Conservation (phyloP, 179 eudicot genomes). For the Gypsophila paniculata region DNA sequence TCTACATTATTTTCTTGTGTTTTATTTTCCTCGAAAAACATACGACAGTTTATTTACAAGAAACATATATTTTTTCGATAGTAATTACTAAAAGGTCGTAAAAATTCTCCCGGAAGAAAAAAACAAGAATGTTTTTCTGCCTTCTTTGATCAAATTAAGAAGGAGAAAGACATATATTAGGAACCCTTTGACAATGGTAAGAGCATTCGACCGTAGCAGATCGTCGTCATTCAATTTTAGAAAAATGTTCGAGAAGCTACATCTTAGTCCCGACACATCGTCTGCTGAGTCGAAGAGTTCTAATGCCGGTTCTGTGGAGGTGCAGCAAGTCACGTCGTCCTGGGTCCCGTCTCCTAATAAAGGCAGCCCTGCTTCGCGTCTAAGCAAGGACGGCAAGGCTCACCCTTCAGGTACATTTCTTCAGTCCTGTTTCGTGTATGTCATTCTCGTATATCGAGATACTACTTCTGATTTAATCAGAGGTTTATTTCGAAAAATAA, state of each 20-base stretch:
- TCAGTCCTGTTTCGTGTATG: not conserved
- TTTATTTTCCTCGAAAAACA: not conserved
- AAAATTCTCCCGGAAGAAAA: not conserved
- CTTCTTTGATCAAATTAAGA: slow-evolving; percentile 32
- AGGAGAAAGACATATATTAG: slow-evolving; percentile 26
- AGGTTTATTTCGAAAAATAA: not conserved
- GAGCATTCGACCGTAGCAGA: slow-evolving; percentile 31
- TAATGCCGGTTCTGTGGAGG: slow-evolving; percentile 17
- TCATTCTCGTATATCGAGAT: no score
- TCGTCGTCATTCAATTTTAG: slow-evolving; percentile 34
- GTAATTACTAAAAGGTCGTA: no score
- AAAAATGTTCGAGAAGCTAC: slow-evolving; percentile 36
- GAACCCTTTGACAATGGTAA: slow-evolving; percentile 34
- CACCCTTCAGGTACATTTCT: slow-evolving; percentile 28
- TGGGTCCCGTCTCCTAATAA: slow-evolving; percentile 21
- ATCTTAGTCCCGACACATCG: slow-evolving; percentile 18
- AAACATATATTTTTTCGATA: not conserved
- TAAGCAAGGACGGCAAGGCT: slow-evolving; percentile 24
- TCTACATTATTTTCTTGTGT: not conserved
- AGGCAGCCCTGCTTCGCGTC: slow-evolving; percentile 25
- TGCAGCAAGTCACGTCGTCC: slow-evolving; percentile 18
- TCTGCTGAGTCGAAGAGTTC: not conserved
- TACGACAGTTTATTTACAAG: not conserved
- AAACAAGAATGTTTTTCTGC: slow-evolving; percentile 18
- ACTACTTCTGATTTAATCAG: not conserved